Base-by-base conservation (phyloP, 2,329 filamentous ascomycete genomes). In the Teratosphaeria zuluensis region DNA sequence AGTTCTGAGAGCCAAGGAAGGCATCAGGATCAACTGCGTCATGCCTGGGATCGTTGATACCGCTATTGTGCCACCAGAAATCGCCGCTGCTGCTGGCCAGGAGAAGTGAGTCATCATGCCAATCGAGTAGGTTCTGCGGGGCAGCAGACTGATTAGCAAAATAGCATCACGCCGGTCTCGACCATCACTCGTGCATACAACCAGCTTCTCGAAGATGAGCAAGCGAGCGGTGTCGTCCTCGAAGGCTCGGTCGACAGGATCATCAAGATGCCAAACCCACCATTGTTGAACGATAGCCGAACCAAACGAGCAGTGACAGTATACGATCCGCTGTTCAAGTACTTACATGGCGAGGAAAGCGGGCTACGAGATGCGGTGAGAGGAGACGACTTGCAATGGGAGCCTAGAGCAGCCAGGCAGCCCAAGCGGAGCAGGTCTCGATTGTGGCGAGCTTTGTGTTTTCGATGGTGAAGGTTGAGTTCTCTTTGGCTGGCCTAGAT, bases 311-410 rank as follows among this genome's bases (percentile, higher is more conserved):
- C 60, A 3, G 59, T 61, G 16, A 64, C 61, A 11, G 60, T 61
- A 7, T 62, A 61, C 59, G 62, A 64, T 19, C 62, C 61, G 28
- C 24, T 64, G 48, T 64, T 64, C 53, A 59, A 58, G 53, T n/a
- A 35, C 2, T 35, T 59, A 53, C 62, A 62, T 54, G 55, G 57
- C 21, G 62, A 62, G 57, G n/a, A 54, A 8, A 61, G 54, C 8
- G 59, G 57, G 31, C 38, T 62, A 19, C 46, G 35, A 14, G 59
- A 58, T 56, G 60, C 59, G 16, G 61, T 64, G n/a, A 53, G 53
- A 6, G 59, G 59, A 8, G 51, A 58, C 28, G 54, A 59, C 1
- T 48, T 48, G 42, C 4, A 19, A 19, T 48, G 42, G 42, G n/a
- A 11, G 42, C 42, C 16, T 8, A 48, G 42, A 21, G 42, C 42